Evolutionary conservation across 345 rosid species (phyloP).

Genomic region (Brassica rapa): DNA sequence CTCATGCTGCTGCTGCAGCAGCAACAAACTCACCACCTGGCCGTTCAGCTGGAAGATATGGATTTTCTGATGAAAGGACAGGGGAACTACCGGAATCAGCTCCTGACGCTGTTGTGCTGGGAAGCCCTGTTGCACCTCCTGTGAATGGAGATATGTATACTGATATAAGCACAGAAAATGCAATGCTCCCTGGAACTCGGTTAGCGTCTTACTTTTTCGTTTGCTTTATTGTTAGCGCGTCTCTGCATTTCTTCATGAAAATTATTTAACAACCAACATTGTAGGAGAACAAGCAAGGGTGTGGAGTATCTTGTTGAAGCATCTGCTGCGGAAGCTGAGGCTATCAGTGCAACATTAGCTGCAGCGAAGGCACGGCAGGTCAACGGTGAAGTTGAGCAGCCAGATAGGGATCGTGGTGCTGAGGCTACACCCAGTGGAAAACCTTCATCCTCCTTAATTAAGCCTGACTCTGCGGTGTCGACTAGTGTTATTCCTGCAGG

Average conservation of each 20-base stretch:
- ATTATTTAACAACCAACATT: constrained; percentile 18
- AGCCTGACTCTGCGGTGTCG: constrained; percentile 69
- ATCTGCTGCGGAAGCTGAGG: constrained; percentile 99
- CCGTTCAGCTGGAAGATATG: constrained; percentile 72
- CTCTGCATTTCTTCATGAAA: constrained; percentile 8
- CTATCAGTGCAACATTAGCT: constrained; percentile 93
- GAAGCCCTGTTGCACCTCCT: constrained; percentile 95
- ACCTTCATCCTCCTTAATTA: constrained; percentile 63
- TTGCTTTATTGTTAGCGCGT: background rate
- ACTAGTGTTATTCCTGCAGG: constrained; percentile 69
- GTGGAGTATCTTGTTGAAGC: constrained; percentile 97
- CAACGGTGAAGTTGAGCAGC: constrained; percentile 87
- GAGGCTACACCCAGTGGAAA: constrained; percentile 98
- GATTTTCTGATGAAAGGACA: constrained; percentile 78
- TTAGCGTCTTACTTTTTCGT: constrained; percentile 37
- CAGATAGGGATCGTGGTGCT: constrained; percentile 81
- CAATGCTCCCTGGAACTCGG: constrained; percentile 78
- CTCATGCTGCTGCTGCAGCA: constrained; percentile 95
- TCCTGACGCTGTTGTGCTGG: constrained; percentile 82
- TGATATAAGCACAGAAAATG: constrained; percentile 94
- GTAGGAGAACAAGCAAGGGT: constrained; percentile 87
- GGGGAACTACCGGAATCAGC: constrained; percentile 69
- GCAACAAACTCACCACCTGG: constrained; percentile 64
- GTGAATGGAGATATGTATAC: constrained; percentile 89
- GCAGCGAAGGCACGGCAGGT: constrained; percentile 97